Conservation (phyloP, 1,284 basidiomycete genomes). For the Xerocomus nothofagi region DNA sequence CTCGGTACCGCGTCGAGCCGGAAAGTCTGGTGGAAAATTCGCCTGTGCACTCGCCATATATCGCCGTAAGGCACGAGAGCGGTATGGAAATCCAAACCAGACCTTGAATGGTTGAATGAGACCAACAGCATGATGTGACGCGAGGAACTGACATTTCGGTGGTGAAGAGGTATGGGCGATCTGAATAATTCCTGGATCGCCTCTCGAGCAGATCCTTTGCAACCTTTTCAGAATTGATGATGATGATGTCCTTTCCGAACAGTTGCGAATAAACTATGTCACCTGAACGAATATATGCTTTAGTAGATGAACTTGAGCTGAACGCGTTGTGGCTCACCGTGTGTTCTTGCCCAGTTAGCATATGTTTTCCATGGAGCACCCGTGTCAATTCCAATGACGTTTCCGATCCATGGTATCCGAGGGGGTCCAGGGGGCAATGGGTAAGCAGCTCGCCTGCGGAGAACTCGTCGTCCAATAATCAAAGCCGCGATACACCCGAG, state of each 20-base stretch:
- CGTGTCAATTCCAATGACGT: background rate
- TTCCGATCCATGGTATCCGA: too few relatives aligned
- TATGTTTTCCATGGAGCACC: conserved; percentile 16
- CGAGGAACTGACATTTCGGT: conserved; percentile 10
- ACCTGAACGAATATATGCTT: background rate
- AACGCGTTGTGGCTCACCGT: background rate
- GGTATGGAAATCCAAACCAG: conserved; percentile 5
- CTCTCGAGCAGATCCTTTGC: conserved; percentile 10
- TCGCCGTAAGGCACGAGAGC: conserved; percentile 2
- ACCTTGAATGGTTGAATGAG: background rate
- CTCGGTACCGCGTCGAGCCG: background rate
- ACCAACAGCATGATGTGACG: too few relatives aligned
- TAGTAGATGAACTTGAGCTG: background rate
- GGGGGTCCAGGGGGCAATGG: too few relatives aligned
- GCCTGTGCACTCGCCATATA: conserved; percentile 12
- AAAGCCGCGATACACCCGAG: background rate
- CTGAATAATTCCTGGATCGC: too few relatives aligned
- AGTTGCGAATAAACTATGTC: conserved; percentile 14
- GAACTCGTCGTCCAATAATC: background rate
- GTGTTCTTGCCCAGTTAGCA: conserved; percentile 8
- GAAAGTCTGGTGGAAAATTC: conserved; percentile 15
- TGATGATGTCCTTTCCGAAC: conserved; percentile 15
- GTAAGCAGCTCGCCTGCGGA: background rate
- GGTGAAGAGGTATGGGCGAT: background rate
- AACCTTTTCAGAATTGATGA: conserved; percentile 18